These are phyloP conservation scores for Candida quercuum DNA, from an alignment of 805 yeast species.

Conservation along the genomic window DNA sequence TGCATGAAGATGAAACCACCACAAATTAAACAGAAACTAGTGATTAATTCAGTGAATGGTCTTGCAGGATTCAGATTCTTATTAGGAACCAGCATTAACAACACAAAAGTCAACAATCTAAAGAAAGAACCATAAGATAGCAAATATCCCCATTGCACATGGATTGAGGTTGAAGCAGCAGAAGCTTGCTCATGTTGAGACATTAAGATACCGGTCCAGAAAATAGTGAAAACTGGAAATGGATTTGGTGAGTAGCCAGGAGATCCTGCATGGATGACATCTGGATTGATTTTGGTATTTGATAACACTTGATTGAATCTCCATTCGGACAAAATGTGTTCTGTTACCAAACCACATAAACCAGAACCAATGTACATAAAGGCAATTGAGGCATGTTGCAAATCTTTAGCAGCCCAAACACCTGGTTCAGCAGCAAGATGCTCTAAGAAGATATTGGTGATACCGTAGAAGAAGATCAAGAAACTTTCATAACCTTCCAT, in stretches of 20 bases:
- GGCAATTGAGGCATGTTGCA: constrained; percentile 88
- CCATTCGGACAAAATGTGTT: constrained; percentile 60
- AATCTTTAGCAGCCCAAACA: constrained; percentile 82
- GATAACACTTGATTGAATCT: constrained; percentile 38
- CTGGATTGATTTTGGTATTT: constrained; percentile 23
- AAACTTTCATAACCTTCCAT: constrained; percentile 84
- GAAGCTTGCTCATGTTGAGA: constrained; percentile 91
- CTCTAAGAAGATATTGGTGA: constrained; percentile 85
- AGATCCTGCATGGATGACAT: constrained; percentile 33
- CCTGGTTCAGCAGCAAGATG: constrained; percentile 78
- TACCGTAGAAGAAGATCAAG: constrained; percentile 81
- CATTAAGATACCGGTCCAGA: constrained; percentile 96
- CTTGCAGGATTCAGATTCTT: constrained; percentile 43
- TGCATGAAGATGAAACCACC: constrained; percentile 95
- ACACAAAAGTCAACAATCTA: constrained; percentile 57
- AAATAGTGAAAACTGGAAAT: constrained; percentile 87
- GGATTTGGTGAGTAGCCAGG: constrained; percentile 91
- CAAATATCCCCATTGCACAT: constrained; percentile 88
- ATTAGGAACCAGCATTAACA: constrained; percentile 44
- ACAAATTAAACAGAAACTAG: constrained; percentile 70
- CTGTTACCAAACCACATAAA: constrained; percentile 81
- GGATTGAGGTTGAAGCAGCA: constrained; percentile 68
- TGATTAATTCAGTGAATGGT: constrained; percentile 84
- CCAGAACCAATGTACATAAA: constrained; percentile 92
- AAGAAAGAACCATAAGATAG: constrained; percentile 78